These are phyloP conservation scores for Calocera cornea DNA, from an alignment of 768 basidiomycete genomes.

Conservation along the genomic window DNA sequence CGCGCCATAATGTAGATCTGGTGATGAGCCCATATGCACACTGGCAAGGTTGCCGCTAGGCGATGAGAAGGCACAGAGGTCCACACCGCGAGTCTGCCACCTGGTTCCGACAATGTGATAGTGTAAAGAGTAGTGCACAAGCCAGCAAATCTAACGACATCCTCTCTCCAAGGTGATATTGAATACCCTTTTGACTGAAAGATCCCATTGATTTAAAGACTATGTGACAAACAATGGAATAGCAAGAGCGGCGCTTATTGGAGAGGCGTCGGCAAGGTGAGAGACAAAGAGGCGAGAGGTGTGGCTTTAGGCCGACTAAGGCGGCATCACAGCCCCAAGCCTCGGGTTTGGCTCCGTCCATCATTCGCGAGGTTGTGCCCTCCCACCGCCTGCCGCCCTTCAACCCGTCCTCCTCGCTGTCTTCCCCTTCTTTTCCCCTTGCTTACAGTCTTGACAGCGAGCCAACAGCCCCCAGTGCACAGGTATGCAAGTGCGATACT, in stretches of 20 bases:
- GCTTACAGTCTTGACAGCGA: neutral
- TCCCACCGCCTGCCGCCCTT: neutral
- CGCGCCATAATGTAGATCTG: no score
- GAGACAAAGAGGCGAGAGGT: neutral
- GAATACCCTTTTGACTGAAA: neutral
- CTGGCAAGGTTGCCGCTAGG: no score
- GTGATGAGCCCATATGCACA: no score
- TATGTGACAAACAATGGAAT: no score
- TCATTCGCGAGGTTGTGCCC: conserved; percentile 2
- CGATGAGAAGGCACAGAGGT: no score
- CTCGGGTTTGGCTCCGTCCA: conserved; percentile 3
- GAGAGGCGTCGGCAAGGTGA: neutral
- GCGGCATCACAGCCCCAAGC: conserved; percentile 1
- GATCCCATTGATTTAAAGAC: no score
- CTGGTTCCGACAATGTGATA: no score
- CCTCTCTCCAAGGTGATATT: neutral
- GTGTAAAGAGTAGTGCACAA: no score
- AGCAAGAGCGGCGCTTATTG: neutral
- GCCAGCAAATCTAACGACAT: no score
- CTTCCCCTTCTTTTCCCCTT: neutral
- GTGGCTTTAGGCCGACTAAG: neutral
- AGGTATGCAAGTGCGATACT: neutral
- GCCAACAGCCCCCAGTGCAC: neutral
- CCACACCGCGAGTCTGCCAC: no score
- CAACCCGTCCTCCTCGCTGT: neutral